Evolutionary conservation across 352 stramenopile species (phyloP).

Genomic region (Pythium oligandrum): DNA sequence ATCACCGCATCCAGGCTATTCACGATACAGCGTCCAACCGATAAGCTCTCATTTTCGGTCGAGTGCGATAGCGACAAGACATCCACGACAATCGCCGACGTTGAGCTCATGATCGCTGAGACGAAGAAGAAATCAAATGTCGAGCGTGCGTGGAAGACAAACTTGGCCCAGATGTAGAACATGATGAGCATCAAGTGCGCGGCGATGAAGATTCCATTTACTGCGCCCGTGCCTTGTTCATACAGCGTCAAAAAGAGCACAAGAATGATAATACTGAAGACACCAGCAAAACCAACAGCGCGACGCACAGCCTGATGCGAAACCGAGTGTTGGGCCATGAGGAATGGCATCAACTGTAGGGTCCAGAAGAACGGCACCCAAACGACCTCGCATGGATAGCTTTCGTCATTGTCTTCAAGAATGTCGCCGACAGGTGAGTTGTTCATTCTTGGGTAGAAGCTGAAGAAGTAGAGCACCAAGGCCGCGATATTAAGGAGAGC

Average conservation of each 20-base stretch:
- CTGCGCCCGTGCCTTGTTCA: slow-evolving; percentile 36
- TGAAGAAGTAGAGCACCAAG: slow-evolving; percentile 46
- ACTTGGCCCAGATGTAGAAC: slow-evolving; percentile 83
- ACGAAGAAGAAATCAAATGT: slow-evolving; percentile 86
- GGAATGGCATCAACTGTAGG: slow-evolving; percentile 71
- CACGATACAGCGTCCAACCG: slow-evolving; percentile 42
- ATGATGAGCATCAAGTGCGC: slow-evolving; percentile 50
- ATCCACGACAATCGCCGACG: slow-evolving; percentile 45
- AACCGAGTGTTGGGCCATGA: slow-evolving; percentile 83
- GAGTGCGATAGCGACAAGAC: slow-evolving; percentile 32
- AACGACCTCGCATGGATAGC: slow-evolving; percentile 54
- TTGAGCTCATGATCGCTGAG: slow-evolving; percentile 36
- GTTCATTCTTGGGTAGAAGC: slow-evolving; percentile 32
- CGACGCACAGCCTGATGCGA: slow-evolving; percentile 69
- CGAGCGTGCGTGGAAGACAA: slow-evolving; percentile 61
- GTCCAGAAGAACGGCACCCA: slow-evolving; percentile 67
- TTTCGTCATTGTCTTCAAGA: slow-evolving; percentile 2
- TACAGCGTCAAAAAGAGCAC: slow-evolving; percentile 59
- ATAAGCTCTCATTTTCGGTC: slow-evolving; percentile 14
- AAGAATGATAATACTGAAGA: slow-evolving; percentile 47
- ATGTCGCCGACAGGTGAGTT: neutral
- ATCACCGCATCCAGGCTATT: slow-evolving; percentile 52
- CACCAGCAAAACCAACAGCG: slow-evolving; percentile 64
- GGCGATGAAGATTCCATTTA: slow-evolving; percentile 45
- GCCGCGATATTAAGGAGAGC: slow-evolving; percentile 42